phyloP scores from a whole-genome alignment of 179 eudicot species.

The Beta corolliflora region DNA sequence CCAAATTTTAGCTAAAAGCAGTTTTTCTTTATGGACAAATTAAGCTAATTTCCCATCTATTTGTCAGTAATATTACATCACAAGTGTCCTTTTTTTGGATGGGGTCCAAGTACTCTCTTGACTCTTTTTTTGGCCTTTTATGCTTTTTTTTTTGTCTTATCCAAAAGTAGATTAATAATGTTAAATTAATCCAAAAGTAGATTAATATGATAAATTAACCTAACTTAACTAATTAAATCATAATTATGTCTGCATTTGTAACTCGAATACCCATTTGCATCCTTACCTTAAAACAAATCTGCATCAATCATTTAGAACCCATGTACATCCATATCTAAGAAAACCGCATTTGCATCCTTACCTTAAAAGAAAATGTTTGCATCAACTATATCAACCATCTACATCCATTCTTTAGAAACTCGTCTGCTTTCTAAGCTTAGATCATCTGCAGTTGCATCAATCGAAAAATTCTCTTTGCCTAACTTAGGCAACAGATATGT shows the following conservation, averaged over 20 bases:
- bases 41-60: no score
- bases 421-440: no score
- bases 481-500: no score
- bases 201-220: not conserved
- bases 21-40: no score
- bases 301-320: not conserved
- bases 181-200: not conserved
- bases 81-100: not conserved
- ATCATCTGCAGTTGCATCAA: no score
- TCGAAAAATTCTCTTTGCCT: no score
- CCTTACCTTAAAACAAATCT: not conserved
- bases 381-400: not conserved
- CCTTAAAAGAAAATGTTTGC: not conserved
- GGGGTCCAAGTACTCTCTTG: not conserved
- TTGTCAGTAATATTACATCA: not conserved
- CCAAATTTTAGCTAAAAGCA: no score
- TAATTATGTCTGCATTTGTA: not conserved
- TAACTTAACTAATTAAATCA: not conserved
- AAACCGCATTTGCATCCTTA: not conserved
- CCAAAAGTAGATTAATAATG: not conserved
- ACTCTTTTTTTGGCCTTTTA: not conserved
- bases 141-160: not conserved
- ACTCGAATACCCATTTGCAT: not conserved
- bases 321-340: not conserved
- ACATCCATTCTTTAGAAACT: not conserved